These are phyloP conservation scores for Aspergillus fijiensis DNA, from an alignment of 2,329 filamentous ascomycete species.

Conservation along the genomic window DNA sequence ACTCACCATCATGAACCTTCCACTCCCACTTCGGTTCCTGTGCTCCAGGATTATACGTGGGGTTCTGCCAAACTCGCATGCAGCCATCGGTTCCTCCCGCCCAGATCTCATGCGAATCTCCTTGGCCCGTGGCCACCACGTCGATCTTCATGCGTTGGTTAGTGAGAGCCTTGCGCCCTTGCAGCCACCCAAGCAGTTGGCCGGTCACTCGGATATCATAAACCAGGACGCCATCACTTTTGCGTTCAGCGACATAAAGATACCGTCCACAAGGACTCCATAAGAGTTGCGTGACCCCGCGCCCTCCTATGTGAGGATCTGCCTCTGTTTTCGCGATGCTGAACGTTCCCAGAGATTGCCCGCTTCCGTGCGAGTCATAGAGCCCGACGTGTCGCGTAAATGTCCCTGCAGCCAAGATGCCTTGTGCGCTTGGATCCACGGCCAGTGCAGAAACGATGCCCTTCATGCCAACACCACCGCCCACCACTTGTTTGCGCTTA, in stretches of 20 bases:
- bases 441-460: constrained; percentile 56
- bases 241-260: constrained; percentile 58
- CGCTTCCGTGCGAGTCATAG: constrained; percentile 52
- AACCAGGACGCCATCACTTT: constrained; percentile 55
- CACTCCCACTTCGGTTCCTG: constrained; percentile 45
- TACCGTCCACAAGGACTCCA: constrained; percentile 61
- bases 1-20: constrained; percentile 48
- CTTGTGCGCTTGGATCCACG: constrained; percentile 43
- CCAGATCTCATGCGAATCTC: constrained; percentile 55
- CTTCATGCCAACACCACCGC: constrained; percentile 53
- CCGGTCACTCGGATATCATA: constrained; percentile 60
- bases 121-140: constrained; percentile 39
- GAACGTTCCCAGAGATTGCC: constrained; percentile 54
- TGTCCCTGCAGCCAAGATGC: constrained; percentile 58
- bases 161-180: constrained; percentile 47
- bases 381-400: constrained; percentile 57
- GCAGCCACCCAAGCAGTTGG: constrained; percentile 52
- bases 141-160: constrained; percentile 60
- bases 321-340: constrained; percentile 43
- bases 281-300: constrained; percentile 55
- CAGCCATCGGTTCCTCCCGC: constrained; percentile 58
- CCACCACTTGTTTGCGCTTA: constrained; percentile 47
- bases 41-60: constrained; percentile 42
- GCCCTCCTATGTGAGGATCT: constrained; percentile 45
- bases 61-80: constrained; percentile 52